Percentiles rank a stretch among this genome's conserved stretches.
These are phyloP conservation scores for Cladosporium sphaerospermum DNA, from an alignment of 2,329 filamentous ascomycete genomes.

Conservation along the genomic window DNA sequence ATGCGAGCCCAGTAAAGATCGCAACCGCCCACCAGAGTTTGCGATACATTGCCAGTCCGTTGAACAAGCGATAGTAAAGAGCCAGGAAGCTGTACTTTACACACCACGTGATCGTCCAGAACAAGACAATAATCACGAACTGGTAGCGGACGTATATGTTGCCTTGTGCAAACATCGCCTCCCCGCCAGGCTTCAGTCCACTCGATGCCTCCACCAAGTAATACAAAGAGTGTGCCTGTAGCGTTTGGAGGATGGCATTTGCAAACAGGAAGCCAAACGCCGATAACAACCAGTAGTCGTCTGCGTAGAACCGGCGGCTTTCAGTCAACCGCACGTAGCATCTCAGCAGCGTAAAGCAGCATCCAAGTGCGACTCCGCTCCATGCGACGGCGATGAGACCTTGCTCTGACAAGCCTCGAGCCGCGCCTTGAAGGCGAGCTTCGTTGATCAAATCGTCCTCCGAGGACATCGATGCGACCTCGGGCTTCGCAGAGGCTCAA, in stretches of 20 bases:
- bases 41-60: neutral
- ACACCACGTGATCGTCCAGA: neutral
- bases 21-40: neutral
- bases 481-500: no score
- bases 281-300: conserved; percentile 6
- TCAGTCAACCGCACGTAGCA: conserved; percentile 5
- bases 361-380: neutral
- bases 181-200: conserved; percentile 1
- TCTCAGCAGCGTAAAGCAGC: neutral
- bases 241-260: conserved; percentile 6
- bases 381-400: neutral
- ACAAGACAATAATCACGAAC: conserved; percentile 4
- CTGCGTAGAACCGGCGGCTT: conserved; percentile 1
- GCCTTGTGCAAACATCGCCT: conserved; percentile 1
- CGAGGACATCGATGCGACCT: neutral
- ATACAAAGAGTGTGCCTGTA: conserved; percentile 3
- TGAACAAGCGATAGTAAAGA: conserved; percentile 5
- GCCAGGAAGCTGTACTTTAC: conserved; percentile 7
- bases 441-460: conserved; percentile 1
- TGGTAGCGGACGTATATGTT: conserved; percentile 3
- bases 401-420: neutral
- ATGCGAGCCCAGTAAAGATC: neutral
- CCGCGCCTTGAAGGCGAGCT: conserved; percentile 6
- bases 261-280: neutral
- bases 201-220: conserved; percentile 1